Evolutionary conservation across 2,329 filamentous ascomycete genomes (phyloP).

Genomic region (Anisogramma anomala): DNA sequence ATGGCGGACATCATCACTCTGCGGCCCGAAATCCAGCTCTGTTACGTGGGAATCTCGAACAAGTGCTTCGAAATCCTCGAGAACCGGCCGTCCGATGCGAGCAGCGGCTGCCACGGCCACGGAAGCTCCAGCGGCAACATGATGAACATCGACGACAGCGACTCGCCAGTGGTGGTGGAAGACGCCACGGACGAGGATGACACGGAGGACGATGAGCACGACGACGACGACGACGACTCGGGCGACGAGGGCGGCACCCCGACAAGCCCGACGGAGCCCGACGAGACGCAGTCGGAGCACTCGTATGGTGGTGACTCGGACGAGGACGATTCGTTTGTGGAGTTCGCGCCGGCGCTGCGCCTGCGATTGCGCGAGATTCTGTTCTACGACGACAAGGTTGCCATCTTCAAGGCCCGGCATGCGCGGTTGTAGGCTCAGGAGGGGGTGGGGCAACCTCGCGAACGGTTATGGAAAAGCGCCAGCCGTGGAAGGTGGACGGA

Average conservation of each 20-base stretch:
- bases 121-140: too few relatives aligned
- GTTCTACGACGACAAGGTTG: constrained; percentile 75
- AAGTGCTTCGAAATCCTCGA: constrained; percentile 80
- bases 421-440: constrained; percentile 37
- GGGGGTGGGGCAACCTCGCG: too few relatives aligned
- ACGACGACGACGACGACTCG: constrained; percentile 36
- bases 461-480: too few relatives aligned
- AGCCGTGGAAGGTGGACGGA: too few relatives aligned
- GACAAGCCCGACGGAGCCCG: constrained; percentile 15
- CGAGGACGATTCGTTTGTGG: constrained; percentile 39
- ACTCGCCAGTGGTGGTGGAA: constrained; percentile 15
- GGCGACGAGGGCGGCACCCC: constrained; percentile 20
- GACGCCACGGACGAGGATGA: constrained; percentile 22
- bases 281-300: constrained; percentile 26
- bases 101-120: constrained; percentile 14
- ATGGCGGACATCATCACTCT: constrained; percentile 69
- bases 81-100: constrained; percentile 35
- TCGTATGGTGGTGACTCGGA: constrained; percentile 25
- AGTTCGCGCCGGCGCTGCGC: constrained; percentile 30
- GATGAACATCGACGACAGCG: too few relatives aligned
- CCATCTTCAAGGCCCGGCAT: constrained; percentile 67
- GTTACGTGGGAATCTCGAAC: constrained; percentile 62
- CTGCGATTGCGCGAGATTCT: constrained; percentile 65
- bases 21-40: constrained; percentile 63
- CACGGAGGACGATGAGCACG: constrained; percentile 30